Percentiles rank a stretch among this genome's conserved stretches.
These are phyloP conservation scores for Schoenoplectus triqueter DNA, from an alignment of 202 grass and related monocot genomes.

Conservation along the genomic window DNA sequence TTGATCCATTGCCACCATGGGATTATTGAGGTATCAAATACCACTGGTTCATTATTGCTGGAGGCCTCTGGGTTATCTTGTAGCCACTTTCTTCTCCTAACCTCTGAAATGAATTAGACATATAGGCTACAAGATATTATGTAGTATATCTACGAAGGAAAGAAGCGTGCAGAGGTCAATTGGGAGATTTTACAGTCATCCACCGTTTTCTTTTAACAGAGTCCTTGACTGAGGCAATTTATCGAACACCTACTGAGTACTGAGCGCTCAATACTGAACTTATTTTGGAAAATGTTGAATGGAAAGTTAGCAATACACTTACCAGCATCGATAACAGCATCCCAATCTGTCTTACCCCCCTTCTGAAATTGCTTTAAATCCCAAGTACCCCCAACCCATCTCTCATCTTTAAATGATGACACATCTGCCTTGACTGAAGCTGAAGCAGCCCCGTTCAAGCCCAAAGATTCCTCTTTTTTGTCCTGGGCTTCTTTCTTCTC, in stretches of 20 bases:
- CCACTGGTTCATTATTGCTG: conserved; percentile 51
- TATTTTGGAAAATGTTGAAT: background rate
- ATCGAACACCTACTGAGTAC: background rate
- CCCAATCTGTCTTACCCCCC: conserved; percentile 74
- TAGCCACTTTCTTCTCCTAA: conserved; percentile 92
- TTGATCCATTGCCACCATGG: conserved; percentile 97
- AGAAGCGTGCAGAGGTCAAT: background rate
- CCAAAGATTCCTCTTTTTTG: conserved; percentile 20
- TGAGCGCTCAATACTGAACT: background rate
- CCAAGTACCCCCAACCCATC: conserved; percentile 93
- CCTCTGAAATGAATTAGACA: conserved; percentile 57
- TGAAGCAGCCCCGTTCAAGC: conserved; percentile 35
- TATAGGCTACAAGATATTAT: background rate
- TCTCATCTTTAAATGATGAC: conserved; percentile 61
- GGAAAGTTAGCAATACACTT: conserved; percentile 29
- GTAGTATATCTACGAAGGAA: background rate
- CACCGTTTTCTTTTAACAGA: background rate
- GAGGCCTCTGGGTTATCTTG: conserved; percentile 88
- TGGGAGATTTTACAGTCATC: background rate
- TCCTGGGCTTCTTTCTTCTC: conserved; percentile 27
- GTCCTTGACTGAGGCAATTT: conserved; percentile 12
- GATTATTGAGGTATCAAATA: conserved; percentile 82
- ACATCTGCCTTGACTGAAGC: background rate
- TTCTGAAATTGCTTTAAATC: conserved; percentile 75
- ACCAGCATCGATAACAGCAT: conserved; percentile 89